Base-by-base conservation (phyloP, 129 eudicot genomes). In the Pulicaria dysenterica region DNA sequence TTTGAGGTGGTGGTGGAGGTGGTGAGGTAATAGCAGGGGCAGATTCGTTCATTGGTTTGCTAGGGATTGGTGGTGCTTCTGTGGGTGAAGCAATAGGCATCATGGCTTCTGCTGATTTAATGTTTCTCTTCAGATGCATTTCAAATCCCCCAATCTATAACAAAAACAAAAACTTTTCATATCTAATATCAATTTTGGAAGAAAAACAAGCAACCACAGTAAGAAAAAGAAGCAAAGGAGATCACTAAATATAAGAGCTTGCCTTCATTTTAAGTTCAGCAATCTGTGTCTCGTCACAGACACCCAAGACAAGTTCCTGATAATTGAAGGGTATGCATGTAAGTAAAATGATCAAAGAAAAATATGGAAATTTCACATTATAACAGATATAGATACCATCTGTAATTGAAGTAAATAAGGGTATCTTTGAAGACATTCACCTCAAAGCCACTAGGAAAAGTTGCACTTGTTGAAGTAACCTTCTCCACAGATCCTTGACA, bases 251-350 rank as follows among this genome's bases (percentile, higher is more conserved):
- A 55, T 6, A 31, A 58, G 49, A 63, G 49, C 64, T 75, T 73
- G 87, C 96, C 95, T 92, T 92, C 66, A 92, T 76, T 80, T 92
- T 90, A 64, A 92, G 79, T 83, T 92, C 95, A 51, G 95, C 98
- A 60, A 92, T 84, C 71, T 87, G 85, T 13, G 98, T 92, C 75
- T 87, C 95, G 42, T 92, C 96, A 76, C 98, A 92, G 60, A 92
- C 92, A 19, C 89, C 88, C 46, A 75, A 48, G 67, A 87, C 81
- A 77, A 93, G 87, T 58, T 77, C 88, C 98, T 93, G 92, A 61
- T 17, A 51, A 17, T 73, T 24, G 64, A 67, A 70, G 37, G 31
- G 15, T 40, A 58, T 68, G 67, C 17, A 51, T 66, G 39, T 46
- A 53, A 70, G 72, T 3, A 55, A 19, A 70, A 53, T 53, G 8